These are phyloP conservation scores for Cyamopsis tetragonoloba DNA, from an alignment of 306 rosid species.

Conservation along the genomic window DNA sequence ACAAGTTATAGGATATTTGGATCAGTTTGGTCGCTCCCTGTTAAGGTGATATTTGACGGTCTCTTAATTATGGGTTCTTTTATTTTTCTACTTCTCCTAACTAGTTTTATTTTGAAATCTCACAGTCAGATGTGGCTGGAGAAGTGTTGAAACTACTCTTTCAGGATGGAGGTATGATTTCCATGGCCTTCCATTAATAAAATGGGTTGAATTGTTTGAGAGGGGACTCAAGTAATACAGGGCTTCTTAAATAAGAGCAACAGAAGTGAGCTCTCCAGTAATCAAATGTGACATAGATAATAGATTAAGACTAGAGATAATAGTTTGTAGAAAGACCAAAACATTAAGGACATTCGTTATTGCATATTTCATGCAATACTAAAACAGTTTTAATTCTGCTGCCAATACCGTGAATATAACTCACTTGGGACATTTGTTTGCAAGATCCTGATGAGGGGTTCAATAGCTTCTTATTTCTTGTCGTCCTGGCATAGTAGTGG, in stretches of 20 bases:
- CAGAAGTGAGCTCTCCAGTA: neutral
- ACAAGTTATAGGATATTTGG: constrained; percentile 84
- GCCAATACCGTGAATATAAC: neutral
- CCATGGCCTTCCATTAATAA: neutral
- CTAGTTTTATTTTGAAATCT: constrained; percentile 32
- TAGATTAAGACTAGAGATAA: neutral
- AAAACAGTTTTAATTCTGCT: neutral
- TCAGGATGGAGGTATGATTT: constrained; percentile 74
- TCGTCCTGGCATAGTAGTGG: neutral
- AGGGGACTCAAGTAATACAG: neutral
- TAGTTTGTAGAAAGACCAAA: neutral
- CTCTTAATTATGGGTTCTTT: constrained; percentile 7
- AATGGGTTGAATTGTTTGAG: neutral
- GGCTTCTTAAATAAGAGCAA: neutral
- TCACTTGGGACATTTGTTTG: neutral
- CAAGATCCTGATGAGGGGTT: neutral
- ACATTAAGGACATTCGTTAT: neutral
- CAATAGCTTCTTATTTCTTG: neutral
- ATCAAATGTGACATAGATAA: neutral
- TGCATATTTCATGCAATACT: neutral
- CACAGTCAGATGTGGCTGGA: constrained; percentile 86
- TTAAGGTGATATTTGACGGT: constrained; percentile 55
- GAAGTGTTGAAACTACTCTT: constrained; percentile 85
- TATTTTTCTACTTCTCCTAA: constrained; percentile 25
- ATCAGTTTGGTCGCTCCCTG: constrained; percentile 86